A percentile compares a stretch with the other conserved stretches of the same genome.
These are phyloP conservation scores for Saccharomycopsis oosterbeekiorum DNA, from an alignment of 805 yeast genomes.

Conservation along the genomic window DNA sequence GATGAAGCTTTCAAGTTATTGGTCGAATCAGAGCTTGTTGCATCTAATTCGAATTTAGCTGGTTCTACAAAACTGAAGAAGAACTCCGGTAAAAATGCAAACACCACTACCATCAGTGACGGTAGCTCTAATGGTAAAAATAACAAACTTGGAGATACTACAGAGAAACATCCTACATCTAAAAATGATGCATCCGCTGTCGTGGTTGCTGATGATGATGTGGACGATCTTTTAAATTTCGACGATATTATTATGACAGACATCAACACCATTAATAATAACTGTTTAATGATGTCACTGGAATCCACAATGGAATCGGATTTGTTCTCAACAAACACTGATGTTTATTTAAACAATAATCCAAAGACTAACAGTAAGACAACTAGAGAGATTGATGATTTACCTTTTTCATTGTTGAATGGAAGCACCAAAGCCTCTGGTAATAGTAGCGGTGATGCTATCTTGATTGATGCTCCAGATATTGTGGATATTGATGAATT, in stretches of 20 bases:
- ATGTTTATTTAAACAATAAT: neutral
- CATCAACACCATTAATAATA: neutral
- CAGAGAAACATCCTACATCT: neutral
- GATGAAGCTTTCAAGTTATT: neutral
- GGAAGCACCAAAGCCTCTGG: neutral
- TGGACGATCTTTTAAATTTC: neutral
- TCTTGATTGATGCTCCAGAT: neutral
- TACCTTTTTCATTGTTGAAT: neutral
- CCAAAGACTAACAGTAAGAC: neutral
- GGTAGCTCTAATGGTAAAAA: neutral
- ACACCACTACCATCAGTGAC: neutral
- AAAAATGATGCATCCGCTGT: neutral
- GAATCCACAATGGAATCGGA: neutral
- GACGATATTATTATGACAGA: neutral
- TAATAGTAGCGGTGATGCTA: neutral
- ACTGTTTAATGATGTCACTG: neutral
- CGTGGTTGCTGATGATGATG: neutral
- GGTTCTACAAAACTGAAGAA: neutral
- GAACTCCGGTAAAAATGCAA: neutral
- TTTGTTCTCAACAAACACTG: neutral
- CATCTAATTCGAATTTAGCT: neutral
- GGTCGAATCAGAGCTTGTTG: neutral
- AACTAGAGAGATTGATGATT: neutral
- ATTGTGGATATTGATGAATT: neutral
- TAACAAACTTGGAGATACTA: neutral